These are phyloP conservation scores for Rhodamnia argentea DNA, from an alignment of 345 rosid genomes.

Conservation along the genomic window DNA sequence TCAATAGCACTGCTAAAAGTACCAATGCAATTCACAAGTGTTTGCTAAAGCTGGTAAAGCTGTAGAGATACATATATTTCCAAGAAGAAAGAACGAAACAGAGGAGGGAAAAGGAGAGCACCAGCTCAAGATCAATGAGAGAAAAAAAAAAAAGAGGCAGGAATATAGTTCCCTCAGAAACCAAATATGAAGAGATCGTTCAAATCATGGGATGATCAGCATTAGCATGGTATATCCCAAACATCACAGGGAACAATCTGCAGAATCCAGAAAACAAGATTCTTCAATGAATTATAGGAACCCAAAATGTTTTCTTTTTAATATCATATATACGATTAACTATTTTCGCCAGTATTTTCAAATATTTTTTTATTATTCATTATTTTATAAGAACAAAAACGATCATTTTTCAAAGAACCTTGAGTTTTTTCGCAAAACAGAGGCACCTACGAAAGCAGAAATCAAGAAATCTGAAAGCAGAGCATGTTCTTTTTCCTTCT, in stretches of 20 bases:
- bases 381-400: too few relatives aligned
- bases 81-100: not conserved
- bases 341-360: too few relatives aligned
- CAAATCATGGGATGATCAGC: slow-evolving; percentile 18
- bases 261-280: not conserved
- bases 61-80: not conserved
- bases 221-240: slow-evolving; percentile 40
- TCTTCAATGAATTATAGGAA: not conserved
- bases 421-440: too few relatives aligned
- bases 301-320: too few relatives aligned
- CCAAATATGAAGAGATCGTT: slow-evolving; percentile 11
- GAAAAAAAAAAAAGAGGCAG: not conserved
- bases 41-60: not conserved
- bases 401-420: too few relatives aligned
- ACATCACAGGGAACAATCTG: slow-evolving; percentile 32
- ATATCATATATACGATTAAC: too few relatives aligned
- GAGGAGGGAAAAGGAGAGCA: not conserved
- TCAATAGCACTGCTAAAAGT: not conserved
- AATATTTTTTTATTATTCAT: too few relatives aligned
- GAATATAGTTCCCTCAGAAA: slow-evolving; percentile 27
- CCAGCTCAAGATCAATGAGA: not conserved
- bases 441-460: not conserved
- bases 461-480: not conserved
- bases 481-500: not conserved
- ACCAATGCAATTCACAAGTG: not conserved